Evolutionary conservation across 768 basidiomycete species (phyloP).

Genomic region (Boletus speciosus): DNA sequence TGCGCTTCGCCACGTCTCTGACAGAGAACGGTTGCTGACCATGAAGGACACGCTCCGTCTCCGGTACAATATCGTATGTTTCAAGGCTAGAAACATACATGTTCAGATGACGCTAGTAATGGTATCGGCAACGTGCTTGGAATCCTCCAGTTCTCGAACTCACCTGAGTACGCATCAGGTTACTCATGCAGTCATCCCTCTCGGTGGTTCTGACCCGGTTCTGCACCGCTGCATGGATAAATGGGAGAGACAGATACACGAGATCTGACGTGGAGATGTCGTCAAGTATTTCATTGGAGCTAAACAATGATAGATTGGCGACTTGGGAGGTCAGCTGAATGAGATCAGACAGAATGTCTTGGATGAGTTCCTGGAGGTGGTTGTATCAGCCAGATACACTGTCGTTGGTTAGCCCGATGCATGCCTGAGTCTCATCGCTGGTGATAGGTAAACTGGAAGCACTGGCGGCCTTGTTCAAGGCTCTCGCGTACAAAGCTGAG

Average conservation of each 20-base stretch:
- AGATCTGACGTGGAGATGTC: conserved; percentile 79
- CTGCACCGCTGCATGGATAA: conserved; percentile 60
- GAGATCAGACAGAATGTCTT: conserved; percentile 54
- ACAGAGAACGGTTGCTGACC: conserved; percentile 45
- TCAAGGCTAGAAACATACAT: conserved; percentile 52
- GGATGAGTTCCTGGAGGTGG: conserved; percentile 53
- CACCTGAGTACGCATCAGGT: conserved; percentile 58
- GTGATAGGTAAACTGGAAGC: conserved; percentile 40
- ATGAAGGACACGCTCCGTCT: conserved; percentile 56
- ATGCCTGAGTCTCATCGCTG: conserved; percentile 46
- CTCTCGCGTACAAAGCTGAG: conserved; percentile 38
- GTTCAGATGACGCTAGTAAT: conserved; percentile 44
- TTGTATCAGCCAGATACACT: conserved; percentile 6
- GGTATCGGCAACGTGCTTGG: conserved; percentile 1
- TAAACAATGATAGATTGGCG: conserved; percentile 66
- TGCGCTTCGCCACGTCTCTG: conserved; percentile 61
- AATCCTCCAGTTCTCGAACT: conserved; percentile 23
- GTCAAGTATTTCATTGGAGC: conserved; percentile 76
- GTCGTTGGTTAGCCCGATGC: not conserved
- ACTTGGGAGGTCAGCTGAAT: conserved; percentile 51
- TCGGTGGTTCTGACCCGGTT: conserved; percentile 56
- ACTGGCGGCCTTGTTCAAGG: conserved; percentile 37
- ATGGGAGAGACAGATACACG: conserved; percentile 72
- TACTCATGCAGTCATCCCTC: conserved; percentile 52
- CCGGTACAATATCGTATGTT: conserved; percentile 62